phyloP scores from a whole-genome alignment of 2,329 filamentous ascomycete genomes.

The Lomentospora prolificans region DNA sequence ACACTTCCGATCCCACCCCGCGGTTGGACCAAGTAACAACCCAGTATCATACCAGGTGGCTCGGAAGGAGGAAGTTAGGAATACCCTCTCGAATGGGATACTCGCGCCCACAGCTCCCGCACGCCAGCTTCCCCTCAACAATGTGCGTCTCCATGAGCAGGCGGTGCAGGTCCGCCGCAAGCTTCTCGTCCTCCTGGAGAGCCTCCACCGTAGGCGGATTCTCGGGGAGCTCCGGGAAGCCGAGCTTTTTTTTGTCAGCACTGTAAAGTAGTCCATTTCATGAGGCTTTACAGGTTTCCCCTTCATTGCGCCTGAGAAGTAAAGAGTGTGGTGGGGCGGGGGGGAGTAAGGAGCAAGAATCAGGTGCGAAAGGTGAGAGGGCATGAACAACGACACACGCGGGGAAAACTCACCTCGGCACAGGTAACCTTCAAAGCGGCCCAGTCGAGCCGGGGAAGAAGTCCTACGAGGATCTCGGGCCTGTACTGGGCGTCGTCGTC shows the following conservation, averaged over 20 bases:
- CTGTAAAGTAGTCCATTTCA: too few relatives aligned
- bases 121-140: constrained; percentile 78
- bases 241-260: constrained; percentile 64
- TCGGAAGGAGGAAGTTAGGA: constrained; percentile 89
- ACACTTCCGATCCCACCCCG: too few relatives aligned
- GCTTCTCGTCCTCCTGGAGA: constrained; percentile 55
- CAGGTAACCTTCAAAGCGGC: constrained; percentile 64
- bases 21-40: too few relatives aligned
- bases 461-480: constrained; percentile 68
- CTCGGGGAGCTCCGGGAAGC: constrained; percentile 63
- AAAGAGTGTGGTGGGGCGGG: too few relatives aligned
- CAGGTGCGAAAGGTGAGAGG: background rate
- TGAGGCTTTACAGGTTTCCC: too few relatives aligned
- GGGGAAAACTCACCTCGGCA: constrained; percentile 53
- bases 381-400: background rate
- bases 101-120: constrained; percentile 84
- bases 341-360: background rate
- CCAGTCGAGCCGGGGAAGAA: constrained; percentile 86
- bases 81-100: constrained; percentile 94
- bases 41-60: constrained; percentile 76
- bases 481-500: constrained; percentile 78
- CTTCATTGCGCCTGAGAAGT: too few relatives aligned
- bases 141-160: constrained; percentile 85
- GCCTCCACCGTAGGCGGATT: constrained; percentile 53
- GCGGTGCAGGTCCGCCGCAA: constrained; percentile 67